Evolutionary conservation across 1,284 basidiomycete genomes (phyloP).

Genomic region (Fomitopsis pinicola): DNA sequence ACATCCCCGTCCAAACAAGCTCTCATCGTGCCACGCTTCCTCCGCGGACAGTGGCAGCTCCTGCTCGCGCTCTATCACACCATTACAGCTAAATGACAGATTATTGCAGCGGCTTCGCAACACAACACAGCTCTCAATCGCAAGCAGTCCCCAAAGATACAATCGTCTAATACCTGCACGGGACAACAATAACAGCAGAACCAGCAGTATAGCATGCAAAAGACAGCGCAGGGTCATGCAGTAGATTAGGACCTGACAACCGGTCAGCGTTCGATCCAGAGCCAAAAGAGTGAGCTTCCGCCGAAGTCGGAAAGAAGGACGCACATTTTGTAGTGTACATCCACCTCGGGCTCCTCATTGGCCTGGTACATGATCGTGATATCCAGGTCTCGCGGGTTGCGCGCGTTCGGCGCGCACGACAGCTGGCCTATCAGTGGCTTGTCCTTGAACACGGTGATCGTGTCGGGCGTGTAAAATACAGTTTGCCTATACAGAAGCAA

Average conservation of each 20-base stretch:
- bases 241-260: conserved; percentile 64
- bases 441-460: conserved; percentile 59
- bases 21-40: background rate
- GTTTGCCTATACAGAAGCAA: conserved; percentile 62
- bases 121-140: background rate
- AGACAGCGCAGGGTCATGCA: background rate
- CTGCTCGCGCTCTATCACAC: background rate
- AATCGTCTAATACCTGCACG: conserved; percentile 7
- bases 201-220: background rate
- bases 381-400: conserved; percentile 92
- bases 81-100: background rate
- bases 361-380: conserved; percentile 75
- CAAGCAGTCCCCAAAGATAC: background rate
- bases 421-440: conserved; percentile 73
- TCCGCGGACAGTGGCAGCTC: background rate
- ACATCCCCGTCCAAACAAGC: background rate
- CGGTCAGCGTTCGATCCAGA: conserved; percentile 52
- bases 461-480: conserved; percentile 92
- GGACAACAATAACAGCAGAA: background rate
- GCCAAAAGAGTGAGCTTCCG: conserved; percentile 6
- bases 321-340: conserved; percentile 77
- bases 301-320: conserved; percentile 34
- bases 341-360: conserved; percentile 31
- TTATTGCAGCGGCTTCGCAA: background rate
- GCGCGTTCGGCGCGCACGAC: conserved; percentile 79